These are phyloP conservation scores for Elasticomyces elasticus DNA, from an alignment of 495 filamentous ascomycete species.

Conservation along the genomic window DNA sequence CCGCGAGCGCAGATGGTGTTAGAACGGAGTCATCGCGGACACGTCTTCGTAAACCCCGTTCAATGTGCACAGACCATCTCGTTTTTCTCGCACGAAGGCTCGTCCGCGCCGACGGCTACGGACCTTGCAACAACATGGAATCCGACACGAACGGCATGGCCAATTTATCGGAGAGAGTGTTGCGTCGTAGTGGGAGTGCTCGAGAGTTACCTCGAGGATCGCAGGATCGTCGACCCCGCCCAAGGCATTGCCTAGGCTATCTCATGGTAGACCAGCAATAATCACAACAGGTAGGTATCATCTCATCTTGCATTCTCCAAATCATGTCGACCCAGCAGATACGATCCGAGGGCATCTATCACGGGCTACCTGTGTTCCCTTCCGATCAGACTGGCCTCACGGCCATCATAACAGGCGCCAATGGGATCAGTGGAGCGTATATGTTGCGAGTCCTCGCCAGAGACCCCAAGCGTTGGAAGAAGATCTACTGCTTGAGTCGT, in stretches of 20 bases:
- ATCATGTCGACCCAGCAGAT: constrained; percentile 15
- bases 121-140: too few species aligned
- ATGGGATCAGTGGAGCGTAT: constrained; percentile 36
- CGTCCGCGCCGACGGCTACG: too few species aligned
- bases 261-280: not conserved
- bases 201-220: too few species aligned
- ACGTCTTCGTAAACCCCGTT: too few species aligned
- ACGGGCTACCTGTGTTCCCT: constrained; percentile 40
- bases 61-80: too few species aligned
- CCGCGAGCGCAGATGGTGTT: too few species aligned
- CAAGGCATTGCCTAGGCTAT: not conserved
- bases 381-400: constrained; percentile 33
- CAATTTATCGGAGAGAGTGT: too few species aligned
- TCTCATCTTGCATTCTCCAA: not conserved
- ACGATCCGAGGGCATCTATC: constrained; percentile 32
- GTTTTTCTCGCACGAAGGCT: too few species aligned
- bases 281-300: not conserved
- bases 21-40: too few species aligned
- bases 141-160: too few species aligned
- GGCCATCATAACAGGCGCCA: constrained; percentile 45
- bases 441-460: constrained; percentile 36
- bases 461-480: constrained; percentile 36
- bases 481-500: constrained; percentile 38
- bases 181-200: too few species aligned
- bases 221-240: not conserved